A percentile compares a stretch with the other conserved stretches of the same genome.
These are phyloP conservation scores for Uronychia setigera DNA, from an alignment of 73 alveolate genomes.

Conservation along the genomic window DNA sequence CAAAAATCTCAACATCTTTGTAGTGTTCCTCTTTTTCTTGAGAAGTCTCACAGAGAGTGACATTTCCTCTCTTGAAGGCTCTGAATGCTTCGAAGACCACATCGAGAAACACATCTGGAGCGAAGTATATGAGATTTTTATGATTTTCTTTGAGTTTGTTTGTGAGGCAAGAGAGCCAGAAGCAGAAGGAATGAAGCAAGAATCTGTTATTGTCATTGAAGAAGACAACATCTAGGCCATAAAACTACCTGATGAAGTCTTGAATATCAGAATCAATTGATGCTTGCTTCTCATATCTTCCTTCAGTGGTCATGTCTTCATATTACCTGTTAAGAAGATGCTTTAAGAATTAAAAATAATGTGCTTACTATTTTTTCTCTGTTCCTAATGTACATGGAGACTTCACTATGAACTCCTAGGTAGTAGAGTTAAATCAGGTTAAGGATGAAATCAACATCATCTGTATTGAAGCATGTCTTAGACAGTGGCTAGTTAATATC, in stretches of 20 bases:
- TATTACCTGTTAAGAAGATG: constrained; percentile 3
- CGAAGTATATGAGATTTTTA: constrained; percentile 15
- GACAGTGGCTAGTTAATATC: not conserved
- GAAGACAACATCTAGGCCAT: not conserved
- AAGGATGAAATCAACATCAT: not conserved
- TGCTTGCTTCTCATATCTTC: not conserved
- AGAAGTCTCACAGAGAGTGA: constrained; percentile 29
- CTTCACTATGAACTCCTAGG: not conserved
- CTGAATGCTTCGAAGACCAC: constrained; percentile 45
- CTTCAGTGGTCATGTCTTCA: constrained; percentile 25
- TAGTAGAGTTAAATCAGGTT: not conserved
- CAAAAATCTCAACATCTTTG: constrained; percentile 1
- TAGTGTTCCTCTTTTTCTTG: not conserved
- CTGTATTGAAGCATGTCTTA: not conserved
- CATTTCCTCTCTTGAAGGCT: constrained; percentile 39
- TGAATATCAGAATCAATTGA: not conserved
- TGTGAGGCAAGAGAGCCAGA: not conserved
- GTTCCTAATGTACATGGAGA: not conserved
- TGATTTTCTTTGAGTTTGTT: not conserved
- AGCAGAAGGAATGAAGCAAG: not conserved
- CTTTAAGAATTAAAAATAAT: not conserved
- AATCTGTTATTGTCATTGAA: not conserved
- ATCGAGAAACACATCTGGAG: constrained; percentile 40
- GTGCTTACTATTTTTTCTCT: not conserved
- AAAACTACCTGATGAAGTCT: not conserved